phyloP scores from a whole-genome alignment of 164 flowering plant genomes.

The Nymphaea thermarum region DNA sequence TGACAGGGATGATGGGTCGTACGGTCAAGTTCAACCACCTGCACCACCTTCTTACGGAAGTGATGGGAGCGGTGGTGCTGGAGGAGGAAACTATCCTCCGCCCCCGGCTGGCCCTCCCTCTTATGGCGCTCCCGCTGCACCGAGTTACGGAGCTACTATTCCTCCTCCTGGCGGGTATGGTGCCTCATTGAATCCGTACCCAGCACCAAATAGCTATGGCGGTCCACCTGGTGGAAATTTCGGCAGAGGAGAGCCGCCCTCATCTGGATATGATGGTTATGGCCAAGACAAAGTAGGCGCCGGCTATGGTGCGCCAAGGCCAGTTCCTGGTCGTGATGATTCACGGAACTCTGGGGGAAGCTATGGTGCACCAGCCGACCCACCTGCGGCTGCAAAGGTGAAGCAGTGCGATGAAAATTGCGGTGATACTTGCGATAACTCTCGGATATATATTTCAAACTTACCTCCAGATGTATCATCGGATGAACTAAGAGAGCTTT shows the following conservation, averaged over 20 bases:
- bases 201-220: constrained; percentile 27
- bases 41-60: constrained; percentile 43
- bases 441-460: constrained; percentile 91
- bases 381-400: constrained; percentile 29
- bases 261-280: constrained; percentile 31
- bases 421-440: constrained; percentile 75
- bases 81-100: constrained; percentile 37
- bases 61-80: neutral
- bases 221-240: constrained; percentile 21
- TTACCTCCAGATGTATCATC: constrained; percentile 85
- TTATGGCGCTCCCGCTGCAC: constrained; percentile 23
- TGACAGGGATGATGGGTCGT: constrained; percentile 40
- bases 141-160: constrained; percentile 1
- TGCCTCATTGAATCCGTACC: constrained; percentile 17
- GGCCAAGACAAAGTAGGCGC: neutral
- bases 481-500: constrained; percentile 80
- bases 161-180: constrained; percentile 10
- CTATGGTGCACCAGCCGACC: constrained; percentile 34
- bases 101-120: constrained; percentile 61
- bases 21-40: constrained; percentile 45
- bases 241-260: constrained; percentile 19
- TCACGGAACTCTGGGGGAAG: constrained; percentile 30
- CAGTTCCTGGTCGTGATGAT: constrained; percentile 4
- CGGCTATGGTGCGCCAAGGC: constrained; percentile 4
- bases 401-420: constrained; percentile 94